Evolutionary conservation across 805 yeast genomes (phyloP).

Genomic region (Wickerhamomyces ciferrii): DNA sequence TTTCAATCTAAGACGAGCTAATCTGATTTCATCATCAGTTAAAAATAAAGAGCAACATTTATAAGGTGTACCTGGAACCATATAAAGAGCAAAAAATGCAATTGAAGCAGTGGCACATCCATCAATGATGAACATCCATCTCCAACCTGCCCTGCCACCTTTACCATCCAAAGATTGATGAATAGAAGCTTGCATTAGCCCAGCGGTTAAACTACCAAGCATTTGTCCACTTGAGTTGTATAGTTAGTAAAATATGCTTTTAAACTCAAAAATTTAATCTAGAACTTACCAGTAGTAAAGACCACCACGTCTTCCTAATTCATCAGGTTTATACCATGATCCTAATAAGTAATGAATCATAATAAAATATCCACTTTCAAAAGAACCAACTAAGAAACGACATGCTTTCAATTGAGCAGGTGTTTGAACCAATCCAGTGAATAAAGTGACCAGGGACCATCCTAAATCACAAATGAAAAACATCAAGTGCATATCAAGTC

Average conservation of each 20-base stretch:
- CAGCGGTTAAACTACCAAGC: conserved; percentile 13
- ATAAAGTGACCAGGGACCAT: conserved; percentile 64
- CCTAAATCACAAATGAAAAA: conserved; percentile 50
- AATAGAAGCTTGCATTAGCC: conserved; percentile 40
- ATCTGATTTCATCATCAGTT: conserved; percentile 50
- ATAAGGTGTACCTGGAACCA: conserved; percentile 64
- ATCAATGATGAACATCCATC: conserved; percentile 47
- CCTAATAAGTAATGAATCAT: conserved; percentile 59
- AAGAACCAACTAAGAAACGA: neutral
- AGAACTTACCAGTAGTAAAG: conserved; percentile 37
- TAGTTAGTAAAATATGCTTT: conserved; percentile 21
- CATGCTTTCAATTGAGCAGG: conserved; percentile 45
- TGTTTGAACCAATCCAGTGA: conserved; percentile 40
- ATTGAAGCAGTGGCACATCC: conserved; percentile 52
- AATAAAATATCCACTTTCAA: conserved; percentile 56
- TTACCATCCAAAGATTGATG: conserved; percentile 29
- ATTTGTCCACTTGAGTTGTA: conserved; percentile 47
- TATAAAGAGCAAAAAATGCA: conserved; percentile 48
- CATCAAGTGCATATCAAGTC: conserved; percentile 44
- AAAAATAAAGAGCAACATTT: conserved; percentile 47
- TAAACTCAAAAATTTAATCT: too few species aligned
- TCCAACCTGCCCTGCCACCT: conserved; percentile 38
- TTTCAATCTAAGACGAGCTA: conserved; percentile 40
- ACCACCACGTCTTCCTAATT: conserved; percentile 47
- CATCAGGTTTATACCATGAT: conserved; percentile 58